These are phyloP conservation scores for Aspergillus sp. DNA, from an alignment of 2,329 filamentous ascomycete species.

Conservation along the genomic window DNA sequence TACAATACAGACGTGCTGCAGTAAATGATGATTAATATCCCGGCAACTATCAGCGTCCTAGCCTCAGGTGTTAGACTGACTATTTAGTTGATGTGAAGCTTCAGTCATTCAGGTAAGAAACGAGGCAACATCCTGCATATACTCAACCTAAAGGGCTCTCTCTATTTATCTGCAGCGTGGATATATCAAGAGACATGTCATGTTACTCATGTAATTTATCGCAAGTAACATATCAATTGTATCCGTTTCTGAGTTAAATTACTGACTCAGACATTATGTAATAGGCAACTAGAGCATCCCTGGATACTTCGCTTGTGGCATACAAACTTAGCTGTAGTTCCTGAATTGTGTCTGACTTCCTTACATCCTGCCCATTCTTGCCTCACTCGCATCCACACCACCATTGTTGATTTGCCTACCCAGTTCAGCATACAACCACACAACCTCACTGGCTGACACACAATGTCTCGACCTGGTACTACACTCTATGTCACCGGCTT, in stretches of 20 bases:
- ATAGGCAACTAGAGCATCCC: not conserved
- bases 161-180: no score
- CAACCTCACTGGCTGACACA: not conserved
- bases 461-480: slow-evolving; percentile 88
- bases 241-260: not conserved
- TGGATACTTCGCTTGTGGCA: slow-evolving; percentile 10
- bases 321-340: slow-evolving; percentile 8
- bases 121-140: no score
- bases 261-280: slow-evolving; percentile 1
- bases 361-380: slow-evolving; percentile 6
- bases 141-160: no score
- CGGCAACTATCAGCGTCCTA: no score
- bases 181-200: no score
- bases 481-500: slow-evolving; percentile 99
- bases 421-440: not conserved
- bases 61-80: no score
- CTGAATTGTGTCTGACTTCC: slow-evolving; percentile 1
- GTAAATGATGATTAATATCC: no score
- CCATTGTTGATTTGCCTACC: not conserved
- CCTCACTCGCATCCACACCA: not conserved
- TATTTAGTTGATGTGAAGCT: no score
- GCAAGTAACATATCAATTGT: not conserved
- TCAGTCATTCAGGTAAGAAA: no score
- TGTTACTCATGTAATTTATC: no score
- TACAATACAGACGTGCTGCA: no score